These are phyloP conservation scores for Cladophialophora chaetospira DNA, from an alignment of 2,329 filamentous ascomycete species.

Conservation along the genomic window DNA sequence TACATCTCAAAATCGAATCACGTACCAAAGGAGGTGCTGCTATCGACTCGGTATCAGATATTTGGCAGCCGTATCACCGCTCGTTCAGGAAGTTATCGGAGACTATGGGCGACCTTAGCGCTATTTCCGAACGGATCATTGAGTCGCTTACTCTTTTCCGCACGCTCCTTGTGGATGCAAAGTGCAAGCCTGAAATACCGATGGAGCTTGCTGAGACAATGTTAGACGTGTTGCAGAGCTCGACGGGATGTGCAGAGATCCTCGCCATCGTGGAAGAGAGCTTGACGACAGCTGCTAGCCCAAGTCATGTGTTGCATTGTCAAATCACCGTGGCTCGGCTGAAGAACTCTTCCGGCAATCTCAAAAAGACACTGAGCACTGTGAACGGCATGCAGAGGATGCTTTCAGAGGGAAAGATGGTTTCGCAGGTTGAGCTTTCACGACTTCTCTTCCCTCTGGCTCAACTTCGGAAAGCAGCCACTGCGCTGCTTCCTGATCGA, in stretches of 20 bases:
- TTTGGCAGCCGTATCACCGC: constrained; percentile 47
- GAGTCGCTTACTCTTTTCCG: constrained; percentile 1
- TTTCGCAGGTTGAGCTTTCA: constrained; percentile 14
- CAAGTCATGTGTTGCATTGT: constrained; percentile 9
- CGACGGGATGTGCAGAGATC: neutral
- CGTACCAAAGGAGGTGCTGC: constrained; percentile 47
- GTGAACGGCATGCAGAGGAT: neutral
- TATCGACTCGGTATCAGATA: constrained; percentile 45
- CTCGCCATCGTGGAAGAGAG: constrained; percentile 15
- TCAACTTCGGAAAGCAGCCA: constrained; percentile 18
- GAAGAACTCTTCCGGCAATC: neutral
- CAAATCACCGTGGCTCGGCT: constrained; percentile 12
- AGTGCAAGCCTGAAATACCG: constrained; percentile 6
- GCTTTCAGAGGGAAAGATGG: neutral
- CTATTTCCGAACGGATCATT: neutral
- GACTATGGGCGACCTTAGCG: neutral
- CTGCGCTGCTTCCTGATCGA: constrained; percentile 4
- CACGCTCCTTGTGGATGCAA: neutral
- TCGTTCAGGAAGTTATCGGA: constrained; percentile 37
- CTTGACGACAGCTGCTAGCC: neutral
- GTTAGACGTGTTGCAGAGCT: neutral
- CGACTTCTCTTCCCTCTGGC: constrained; percentile 13
- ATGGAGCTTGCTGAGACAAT: constrained; percentile 14
- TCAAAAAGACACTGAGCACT: neutral
- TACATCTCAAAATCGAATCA: constrained; percentile 45